Base-by-base conservation (phyloP, 1,284 basidiomycete genomes). In the Ustilago nuda region DNA sequence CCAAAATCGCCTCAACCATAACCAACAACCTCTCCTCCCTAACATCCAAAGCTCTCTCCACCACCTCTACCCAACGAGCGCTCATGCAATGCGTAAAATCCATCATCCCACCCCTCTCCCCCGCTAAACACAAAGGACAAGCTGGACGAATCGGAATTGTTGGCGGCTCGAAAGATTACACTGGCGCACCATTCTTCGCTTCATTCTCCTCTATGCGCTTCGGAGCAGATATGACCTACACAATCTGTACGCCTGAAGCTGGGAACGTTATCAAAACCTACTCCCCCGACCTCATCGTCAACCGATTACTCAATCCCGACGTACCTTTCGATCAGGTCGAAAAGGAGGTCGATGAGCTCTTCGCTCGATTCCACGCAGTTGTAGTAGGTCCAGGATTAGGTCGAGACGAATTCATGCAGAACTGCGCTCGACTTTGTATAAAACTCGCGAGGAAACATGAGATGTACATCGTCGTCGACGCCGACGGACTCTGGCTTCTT, bases 211-310 rank as follows among this genome's bases (percentile, higher is more conserved):
- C 66, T 23, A 81, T 78, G 80, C 61, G 76, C 0, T 56, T 78
- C 53, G 96, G 95, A 36, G 93, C 92, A 58, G 96, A 98, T 86
- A 89, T 98, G 50, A 94, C 94, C 30, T 95, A 98, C 88, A 94
- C 98, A 61, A 95, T 99, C 60, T 99, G 96, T 87, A 92, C 95
- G 12, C 96, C 96, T 0, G 73, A 75, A 0, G 94, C 94, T 2
- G 93, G 93, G 33, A 89, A 89, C 2, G 92, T 94, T 27, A 98
- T 99, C 89, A 99, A 99, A 88, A 92, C 93, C 0, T 99, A 98
- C 83, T 93, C 92, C 0, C 87, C 94, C 9, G 96, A 99, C 87
- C 87, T 98, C 51, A 99, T 99, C 82, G 96, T 99, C 0, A 95
- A 98, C 83, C 94, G 93, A 0, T 92, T 97, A 58, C 89, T 99